These are phyloP conservation scores for Sporothrix humicola DNA, from an alignment of 2,329 filamentous ascomycete genomes.

Conservation along the genomic window DNA sequence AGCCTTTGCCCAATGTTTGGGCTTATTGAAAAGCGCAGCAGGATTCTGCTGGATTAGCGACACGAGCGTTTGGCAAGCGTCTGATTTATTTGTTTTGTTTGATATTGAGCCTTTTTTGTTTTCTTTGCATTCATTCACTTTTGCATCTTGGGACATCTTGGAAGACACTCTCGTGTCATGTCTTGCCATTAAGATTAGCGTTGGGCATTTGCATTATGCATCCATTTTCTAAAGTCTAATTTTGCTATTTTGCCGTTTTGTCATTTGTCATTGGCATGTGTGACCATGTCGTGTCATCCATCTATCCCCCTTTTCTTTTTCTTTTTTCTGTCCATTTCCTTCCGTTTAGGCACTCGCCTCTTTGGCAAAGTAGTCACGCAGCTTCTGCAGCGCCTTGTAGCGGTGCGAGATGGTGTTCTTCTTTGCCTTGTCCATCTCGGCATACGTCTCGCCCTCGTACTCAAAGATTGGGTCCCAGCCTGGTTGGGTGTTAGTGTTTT, in stretches of 20 bases:
- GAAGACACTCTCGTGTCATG: background rate
- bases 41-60: background rate
- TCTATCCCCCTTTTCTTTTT: background rate
- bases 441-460: constrained; percentile 86
- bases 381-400: constrained; percentile 81
- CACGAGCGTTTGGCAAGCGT: background rate
- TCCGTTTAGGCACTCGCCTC: constrained; percentile 37
- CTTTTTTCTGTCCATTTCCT: background rate
- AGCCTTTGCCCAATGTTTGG: no score
- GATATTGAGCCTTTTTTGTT: background rate
- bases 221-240: background rate
- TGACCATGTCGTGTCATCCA: background rate
- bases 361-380: constrained; percentile 77
- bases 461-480: constrained; percentile 98
- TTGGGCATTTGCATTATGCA: background rate
- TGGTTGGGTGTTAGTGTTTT: constrained; percentile 45
- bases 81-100: background rate
- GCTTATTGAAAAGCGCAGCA: background rate
- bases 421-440: constrained; percentile 87
- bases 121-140: background rate
- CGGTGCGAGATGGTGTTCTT: constrained; percentile 96
- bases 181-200: background rate
- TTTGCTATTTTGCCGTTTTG: background rate
- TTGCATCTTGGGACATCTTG: background rate
- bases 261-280: background rate